Percentiles rank a stretch among this genome's conserved stretches.
Conservation (phyloP, 352 stramenopile genomes). For the Pythium myriotylum region DNA sequence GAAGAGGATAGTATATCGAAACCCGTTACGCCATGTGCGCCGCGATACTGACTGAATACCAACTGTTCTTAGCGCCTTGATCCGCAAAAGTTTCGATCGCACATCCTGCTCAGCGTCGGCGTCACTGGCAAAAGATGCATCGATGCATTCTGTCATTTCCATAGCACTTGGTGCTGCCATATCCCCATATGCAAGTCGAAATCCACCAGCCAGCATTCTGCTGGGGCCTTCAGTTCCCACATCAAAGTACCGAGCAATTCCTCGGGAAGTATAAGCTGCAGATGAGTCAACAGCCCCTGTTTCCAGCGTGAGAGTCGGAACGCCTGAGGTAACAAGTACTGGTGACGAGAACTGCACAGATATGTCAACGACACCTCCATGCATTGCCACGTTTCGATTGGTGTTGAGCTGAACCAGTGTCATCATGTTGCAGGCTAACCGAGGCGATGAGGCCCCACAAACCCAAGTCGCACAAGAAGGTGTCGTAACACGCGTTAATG, state of each 20-base stretch:
- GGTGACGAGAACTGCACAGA: conserved; percentile 55
- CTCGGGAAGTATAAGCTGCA: conserved; percentile 48
- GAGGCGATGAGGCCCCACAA: conserved; percentile 25
- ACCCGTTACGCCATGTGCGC: conserved; percentile 38
- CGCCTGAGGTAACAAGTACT: conserved; percentile 34
- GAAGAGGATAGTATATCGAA: conserved; percentile 56
- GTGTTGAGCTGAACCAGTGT: conserved; percentile 47
- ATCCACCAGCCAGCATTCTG: conserved; percentile 40
- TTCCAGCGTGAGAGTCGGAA: conserved; percentile 43
- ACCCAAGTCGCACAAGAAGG: conserved; percentile 39
- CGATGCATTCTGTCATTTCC: conserved; percentile 58
- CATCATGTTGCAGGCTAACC: conserved; percentile 35
- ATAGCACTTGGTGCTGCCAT: conserved; percentile 30
- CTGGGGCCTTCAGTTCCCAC: conserved; percentile 55
- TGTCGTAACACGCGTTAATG: conserved; percentile 34
- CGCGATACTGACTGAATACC: conserved; percentile 43
- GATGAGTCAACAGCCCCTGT: conserved; percentile 33
- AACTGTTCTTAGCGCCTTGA: conserved; percentile 60
- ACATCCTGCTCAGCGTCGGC: conserved; percentile 54
- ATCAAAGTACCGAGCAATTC: conserved; percentile 59
- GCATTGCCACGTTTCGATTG: conserved; percentile 42
- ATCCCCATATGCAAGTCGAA: conserved; percentile 65
- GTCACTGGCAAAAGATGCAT: conserved; percentile 38
- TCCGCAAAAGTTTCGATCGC: conserved; percentile 31
- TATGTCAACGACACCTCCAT: conserved; percentile 48